Evolutionary conservation across 129 eudicot genomes (phyloP).

Genomic region (Helianthus annuus): DNA sequence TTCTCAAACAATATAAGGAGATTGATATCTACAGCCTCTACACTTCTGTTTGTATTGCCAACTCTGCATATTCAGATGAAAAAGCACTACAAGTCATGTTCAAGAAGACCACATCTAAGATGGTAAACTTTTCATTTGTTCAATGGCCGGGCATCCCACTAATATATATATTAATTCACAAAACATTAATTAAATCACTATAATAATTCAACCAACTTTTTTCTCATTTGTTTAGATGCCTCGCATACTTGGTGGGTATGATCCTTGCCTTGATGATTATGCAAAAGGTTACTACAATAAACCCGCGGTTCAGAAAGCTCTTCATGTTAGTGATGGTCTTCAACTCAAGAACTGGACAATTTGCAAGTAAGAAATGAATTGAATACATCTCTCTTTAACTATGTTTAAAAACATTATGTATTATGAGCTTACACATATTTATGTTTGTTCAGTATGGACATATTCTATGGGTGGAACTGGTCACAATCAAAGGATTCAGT

Average conservation of each 20-base stretch:
- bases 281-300: conserved; percentile 79
- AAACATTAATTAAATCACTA: neutral
- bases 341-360: conserved; percentile 78
- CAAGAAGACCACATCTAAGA: conserved; percentile 52
- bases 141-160: conserved; percentile 17
- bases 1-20: conserved; percentile 67
- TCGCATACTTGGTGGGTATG: conserved; percentile 82
- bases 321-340: conserved; percentile 71
- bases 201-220: conserved; percentile 1
- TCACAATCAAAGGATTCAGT: conserved; percentile 63
- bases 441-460: conserved; percentile 60
- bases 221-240: conserved; percentile 60
- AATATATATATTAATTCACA: neutral
- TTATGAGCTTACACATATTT: neutral
- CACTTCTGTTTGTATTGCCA: conserved; percentile 68
- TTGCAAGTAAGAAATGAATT: conserved; percentile 68
- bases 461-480: conserved; percentile 53
- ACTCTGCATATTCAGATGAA: conserved; percentile 49
- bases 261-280: conserved; percentile 90
- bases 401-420: conserved; percentile 4
- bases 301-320: conserved; percentile 82
- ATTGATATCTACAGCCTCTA: conserved; percentile 91
- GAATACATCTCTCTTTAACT: conserved; percentile 13
- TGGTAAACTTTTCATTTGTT: conserved; percentile 46
- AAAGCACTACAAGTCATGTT: conserved; percentile 43